phyloP scores from a whole-genome alignment of 1,284 basidiomycete species.

The Amylostereum areolatum region DNA sequence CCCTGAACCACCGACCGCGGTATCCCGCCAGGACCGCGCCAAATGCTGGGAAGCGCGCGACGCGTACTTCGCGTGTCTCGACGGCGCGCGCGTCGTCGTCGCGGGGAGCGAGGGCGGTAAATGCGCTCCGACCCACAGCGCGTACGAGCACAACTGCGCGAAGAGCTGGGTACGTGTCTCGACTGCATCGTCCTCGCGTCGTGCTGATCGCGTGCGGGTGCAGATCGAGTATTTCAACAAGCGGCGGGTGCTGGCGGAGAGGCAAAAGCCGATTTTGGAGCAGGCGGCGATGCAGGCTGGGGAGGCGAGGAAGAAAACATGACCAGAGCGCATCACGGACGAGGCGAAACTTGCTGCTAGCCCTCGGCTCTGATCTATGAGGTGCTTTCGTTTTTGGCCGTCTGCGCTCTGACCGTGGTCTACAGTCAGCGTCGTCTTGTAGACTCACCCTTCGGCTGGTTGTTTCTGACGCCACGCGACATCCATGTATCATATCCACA shows the following conservation, averaged over 20 bases:
- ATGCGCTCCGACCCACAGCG: conserved; percentile 45
- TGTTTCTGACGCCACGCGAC: too few relatives aligned
- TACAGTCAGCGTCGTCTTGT: too few relatives aligned
- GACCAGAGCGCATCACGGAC: neutral
- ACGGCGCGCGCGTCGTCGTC: conserved; percentile 55
- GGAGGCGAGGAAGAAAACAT: conserved; percentile 24
- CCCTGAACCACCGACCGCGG: conserved; percentile 14
- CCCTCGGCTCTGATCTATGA: too few relatives aligned
- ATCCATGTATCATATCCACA: too few relatives aligned
- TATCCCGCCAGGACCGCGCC: conserved; percentile 50
- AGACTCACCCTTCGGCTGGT: too few relatives aligned
- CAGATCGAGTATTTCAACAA: conserved; percentile 85
- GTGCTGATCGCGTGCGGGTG: neutral
- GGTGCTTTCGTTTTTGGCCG: too few relatives aligned
- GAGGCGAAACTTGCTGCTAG: too few relatives aligned
- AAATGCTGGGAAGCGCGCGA: conserved; percentile 77
- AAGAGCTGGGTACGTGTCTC: conserved; percentile 70
- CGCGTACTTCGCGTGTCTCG: conserved; percentile 72
- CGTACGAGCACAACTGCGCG: conserved; percentile 65
- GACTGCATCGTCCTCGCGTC: neutral
- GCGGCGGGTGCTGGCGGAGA: conserved; percentile 61
- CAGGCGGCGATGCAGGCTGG: conserved; percentile 44
- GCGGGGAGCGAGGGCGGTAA: conserved; percentile 58
- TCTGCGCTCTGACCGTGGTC: too few relatives aligned
- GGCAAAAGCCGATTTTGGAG: conserved; percentile 56